Base-by-base conservation (phyloP, 139 green algal species). In the Tetratostichococcus sp. region DNA sequence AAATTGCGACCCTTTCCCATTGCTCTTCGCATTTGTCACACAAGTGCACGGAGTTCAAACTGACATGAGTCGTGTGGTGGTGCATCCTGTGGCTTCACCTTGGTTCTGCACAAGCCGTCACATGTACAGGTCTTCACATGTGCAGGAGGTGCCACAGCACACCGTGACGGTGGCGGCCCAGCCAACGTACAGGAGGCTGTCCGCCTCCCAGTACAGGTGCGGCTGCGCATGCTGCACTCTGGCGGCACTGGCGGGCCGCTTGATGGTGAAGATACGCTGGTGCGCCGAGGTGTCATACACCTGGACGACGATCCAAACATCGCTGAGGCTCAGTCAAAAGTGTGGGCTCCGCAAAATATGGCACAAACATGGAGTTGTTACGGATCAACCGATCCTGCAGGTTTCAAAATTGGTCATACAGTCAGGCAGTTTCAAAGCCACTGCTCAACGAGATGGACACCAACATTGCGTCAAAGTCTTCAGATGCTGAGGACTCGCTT, bases 211-310 rank as follows among this genome's bases (percentile, higher is more conserved):
- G 69, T 86, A 81, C 58, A 95, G 71, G 32, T 65, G 65, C 43
- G 68, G 74, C 32, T 65, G 70, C 23, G 74, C 23, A 26, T 72
- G 35, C 68, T 67, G 30, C 17, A n/a, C 42, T 31, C 32, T 19
- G 57, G 50, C 5, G 5, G 50, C 50, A 32, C 50, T 62, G 50
- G 50, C 50, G 14, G 77, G 77, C 19, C 71, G 43, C 23, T 76
- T 65, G 32, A 81, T 30, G n/a, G 43, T 76, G 31, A 81, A 84
- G 16, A 96, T 74, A 26, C 80, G 67, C 43, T 84, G 82, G 39
- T 94, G 84, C 19, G 67, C 73, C 23, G 72, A 71, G 3, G 80
- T 89, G 74, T 95, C 89, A 80, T 97, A 97, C 58, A 98, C 82
- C 87, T 91, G 82, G 5, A n/a, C n/a, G n/a, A n/a, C n/a, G n/a